Evolutionary conservation across 2,329 filamentous ascomycete species (phyloP).

Genomic region (Alternaria viburni): DNA sequence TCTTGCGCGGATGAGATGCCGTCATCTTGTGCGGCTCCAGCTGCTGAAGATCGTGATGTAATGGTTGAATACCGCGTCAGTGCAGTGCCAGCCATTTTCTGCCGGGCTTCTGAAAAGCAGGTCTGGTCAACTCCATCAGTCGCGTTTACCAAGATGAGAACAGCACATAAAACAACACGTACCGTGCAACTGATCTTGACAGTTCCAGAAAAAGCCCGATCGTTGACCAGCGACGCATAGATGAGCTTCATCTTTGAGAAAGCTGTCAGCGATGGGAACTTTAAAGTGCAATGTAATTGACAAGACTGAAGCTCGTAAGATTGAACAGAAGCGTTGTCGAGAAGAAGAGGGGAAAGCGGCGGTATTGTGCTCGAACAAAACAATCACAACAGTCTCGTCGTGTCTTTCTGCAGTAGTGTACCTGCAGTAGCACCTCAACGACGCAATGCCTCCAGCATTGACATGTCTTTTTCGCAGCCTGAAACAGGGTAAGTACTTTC

Average conservation of each 20-base stretch:
- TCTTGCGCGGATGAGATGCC: not conserved
- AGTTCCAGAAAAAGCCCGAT: slow-evolving; percentile 7
- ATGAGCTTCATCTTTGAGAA: not conserved
- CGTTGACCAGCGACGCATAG: slow-evolving; percentile 26
- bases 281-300: not conserved
- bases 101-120: not conserved
- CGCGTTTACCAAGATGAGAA: not conserved
- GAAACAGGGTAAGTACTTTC: not conserved
- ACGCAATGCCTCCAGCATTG: slow-evolving; percentile 6
- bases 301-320: not conserved
- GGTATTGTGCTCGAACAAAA: slow-evolving; percentile 8
- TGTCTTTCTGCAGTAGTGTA: slow-evolving; percentile 22
- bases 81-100: not conserved
- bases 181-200: not conserved
- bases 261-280: slow-evolving; percentile 12
- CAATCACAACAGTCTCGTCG: slow-evolving; percentile 13
- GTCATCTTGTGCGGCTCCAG: not conserved
- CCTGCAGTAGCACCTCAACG: slow-evolving; percentile 27
- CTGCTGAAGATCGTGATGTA: not conserved
- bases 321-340: not conserved
- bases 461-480: slow-evolving; percentile 4
- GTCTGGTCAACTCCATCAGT: not conserved
- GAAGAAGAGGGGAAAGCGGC: not conserved
- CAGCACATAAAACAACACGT: slow-evolving; percentile 11
- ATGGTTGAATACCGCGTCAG: not conserved